Conservation (phyloP, 345 rosid species). For the Populus ilicifolia region DNA sequence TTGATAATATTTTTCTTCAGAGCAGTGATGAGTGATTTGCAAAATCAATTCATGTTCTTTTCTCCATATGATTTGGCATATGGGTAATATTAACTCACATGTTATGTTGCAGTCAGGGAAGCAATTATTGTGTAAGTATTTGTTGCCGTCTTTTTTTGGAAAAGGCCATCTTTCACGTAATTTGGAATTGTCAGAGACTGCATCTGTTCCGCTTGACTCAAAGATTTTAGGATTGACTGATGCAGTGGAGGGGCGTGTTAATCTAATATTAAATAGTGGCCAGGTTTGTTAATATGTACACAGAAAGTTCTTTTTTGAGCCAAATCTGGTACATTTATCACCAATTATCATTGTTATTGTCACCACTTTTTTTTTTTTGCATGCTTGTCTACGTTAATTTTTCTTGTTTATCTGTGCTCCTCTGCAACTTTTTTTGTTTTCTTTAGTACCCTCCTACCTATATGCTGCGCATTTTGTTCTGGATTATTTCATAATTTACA, state of each 20-base stretch:
- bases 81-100: no score
- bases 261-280: conserved; percentile 64
- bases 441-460: not conserved
- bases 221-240: conserved; percentile 78
- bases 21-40: not conserved
- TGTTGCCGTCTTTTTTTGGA: conserved; percentile 57
- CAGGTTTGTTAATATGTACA: conserved; percentile 44
- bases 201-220: conserved; percentile 46
- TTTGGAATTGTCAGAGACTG: conserved; percentile 46
- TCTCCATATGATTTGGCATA: not conserved
- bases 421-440: conserved; percentile 2
- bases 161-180: conserved; percentile 39
- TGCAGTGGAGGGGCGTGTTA: conserved; percentile 77
- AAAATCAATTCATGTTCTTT: not conserved
- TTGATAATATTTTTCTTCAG: not conserved
- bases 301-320: not conserved
- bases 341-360: not conserved
- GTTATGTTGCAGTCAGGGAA: conserved; percentile 64
- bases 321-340: not conserved
- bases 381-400: not conserved
- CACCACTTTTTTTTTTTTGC: not conserved
- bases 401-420: not conserved
- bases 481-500: not conserved
- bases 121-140: conserved; percentile 81
- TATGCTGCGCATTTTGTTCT: not conserved